Conservation (phyloP, 1,284 basidiomycete genomes). For the Trichosporon ovoides region DNA sequence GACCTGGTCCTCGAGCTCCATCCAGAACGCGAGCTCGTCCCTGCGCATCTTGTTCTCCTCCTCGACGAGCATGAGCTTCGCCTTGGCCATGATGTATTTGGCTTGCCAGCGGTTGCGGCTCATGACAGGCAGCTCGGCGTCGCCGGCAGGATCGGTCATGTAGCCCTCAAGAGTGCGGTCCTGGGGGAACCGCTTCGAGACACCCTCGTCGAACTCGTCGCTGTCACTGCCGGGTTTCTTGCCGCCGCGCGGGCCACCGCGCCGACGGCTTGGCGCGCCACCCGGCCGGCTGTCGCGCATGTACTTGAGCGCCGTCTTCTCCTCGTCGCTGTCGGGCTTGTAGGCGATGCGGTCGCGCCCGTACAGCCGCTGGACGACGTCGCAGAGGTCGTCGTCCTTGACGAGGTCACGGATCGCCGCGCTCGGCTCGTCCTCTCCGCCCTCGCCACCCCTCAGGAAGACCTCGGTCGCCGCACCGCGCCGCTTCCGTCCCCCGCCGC, state of each 20-base stretch:
- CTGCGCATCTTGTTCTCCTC: constrained; percentile 44
- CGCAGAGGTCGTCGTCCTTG: constrained; percentile 21
- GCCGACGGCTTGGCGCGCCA: constrained; percentile 14
- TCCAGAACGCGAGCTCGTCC: constrained; percentile 25
- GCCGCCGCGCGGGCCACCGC: constrained; percentile 10
- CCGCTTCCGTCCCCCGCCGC: neutral
- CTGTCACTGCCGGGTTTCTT: constrained; percentile 14
- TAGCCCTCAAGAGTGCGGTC: constrained; percentile 21
- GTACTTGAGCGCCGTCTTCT: constrained; percentile 16
- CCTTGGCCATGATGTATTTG: constrained; percentile 43
- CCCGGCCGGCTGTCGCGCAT: constrained; percentile 19
- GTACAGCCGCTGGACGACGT: constrained; percentile 18
- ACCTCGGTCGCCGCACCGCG: constrained; percentile 4
- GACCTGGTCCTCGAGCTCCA: constrained; percentile 18
- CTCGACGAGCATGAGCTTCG: constrained; percentile 45
- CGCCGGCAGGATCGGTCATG: constrained; percentile 19
- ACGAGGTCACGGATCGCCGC: constrained; percentile 17
- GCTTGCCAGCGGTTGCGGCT: constrained; percentile 34
- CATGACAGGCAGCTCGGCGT: constrained; percentile 29
- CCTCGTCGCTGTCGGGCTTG: constrained; percentile 9
- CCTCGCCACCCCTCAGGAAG: constrained; percentile 4
- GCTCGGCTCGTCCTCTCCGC: constrained; percentile 13
- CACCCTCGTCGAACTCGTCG: constrained; percentile 30
- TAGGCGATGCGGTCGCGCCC: constrained; percentile 11
- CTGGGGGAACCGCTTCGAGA: constrained; percentile 16